phyloP scores from a whole-genome alignment of 2,329 filamentous ascomycete genomes.

The Aspergillus sergii region DNA sequence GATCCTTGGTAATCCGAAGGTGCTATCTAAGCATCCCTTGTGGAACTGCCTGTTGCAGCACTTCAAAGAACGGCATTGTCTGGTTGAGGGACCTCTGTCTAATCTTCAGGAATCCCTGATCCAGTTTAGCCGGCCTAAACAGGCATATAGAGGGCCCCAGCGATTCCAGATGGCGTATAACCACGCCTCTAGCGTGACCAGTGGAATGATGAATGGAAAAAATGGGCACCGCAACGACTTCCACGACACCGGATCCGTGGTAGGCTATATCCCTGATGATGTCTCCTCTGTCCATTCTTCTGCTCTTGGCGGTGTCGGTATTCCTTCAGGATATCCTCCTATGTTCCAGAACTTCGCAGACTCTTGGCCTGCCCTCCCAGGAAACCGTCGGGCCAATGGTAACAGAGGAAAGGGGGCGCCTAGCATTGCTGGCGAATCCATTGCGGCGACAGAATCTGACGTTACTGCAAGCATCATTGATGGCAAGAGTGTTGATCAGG shows the following conservation, averaged over 20 bases:
- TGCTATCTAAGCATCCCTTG: slow-evolving; percentile 93
- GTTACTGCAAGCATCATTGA: slow-evolving; percentile 75
- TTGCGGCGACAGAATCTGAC: slow-evolving; percentile 89
- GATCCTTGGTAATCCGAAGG: slow-evolving; percentile 96
- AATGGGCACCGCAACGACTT: slow-evolving; percentile 56
- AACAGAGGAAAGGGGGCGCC: slow-evolving; percentile 68
- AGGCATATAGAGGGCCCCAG: slow-evolving; percentile 86
- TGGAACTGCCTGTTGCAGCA: slow-evolving; percentile 96
- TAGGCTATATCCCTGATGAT: slow-evolving; percentile 96
- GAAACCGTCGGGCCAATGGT: slow-evolving; percentile 65
- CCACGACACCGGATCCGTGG: slow-evolving; percentile 80
- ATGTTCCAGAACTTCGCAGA: slow-evolving; percentile 97
- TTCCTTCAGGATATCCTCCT: slow-evolving; percentile 81
- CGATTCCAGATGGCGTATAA: slow-evolving; percentile 81
- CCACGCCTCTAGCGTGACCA: slow-evolving; percentile 63
- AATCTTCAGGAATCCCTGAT: slow-evolving; percentile 95
- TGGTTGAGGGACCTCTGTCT: slow-evolving; percentile 91
- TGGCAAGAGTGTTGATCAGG: slow-evolving; percentile 72
- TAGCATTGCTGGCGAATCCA: slow-evolving; percentile 87
- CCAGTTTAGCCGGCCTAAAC: slow-evolving; percentile 92
- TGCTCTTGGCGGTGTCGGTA: slow-evolving; percentile 80
- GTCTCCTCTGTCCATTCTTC: slow-evolving; percentile 95
- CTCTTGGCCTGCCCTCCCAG: slow-evolving; percentile 81
- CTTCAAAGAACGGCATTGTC: slow-evolving; percentile 94
- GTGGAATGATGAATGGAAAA: slow-evolving; percentile 54